Evolutionary conservation across 768 basidiomycete species (phyloP).

Genomic region (Naganishia friedmannii): DNA sequence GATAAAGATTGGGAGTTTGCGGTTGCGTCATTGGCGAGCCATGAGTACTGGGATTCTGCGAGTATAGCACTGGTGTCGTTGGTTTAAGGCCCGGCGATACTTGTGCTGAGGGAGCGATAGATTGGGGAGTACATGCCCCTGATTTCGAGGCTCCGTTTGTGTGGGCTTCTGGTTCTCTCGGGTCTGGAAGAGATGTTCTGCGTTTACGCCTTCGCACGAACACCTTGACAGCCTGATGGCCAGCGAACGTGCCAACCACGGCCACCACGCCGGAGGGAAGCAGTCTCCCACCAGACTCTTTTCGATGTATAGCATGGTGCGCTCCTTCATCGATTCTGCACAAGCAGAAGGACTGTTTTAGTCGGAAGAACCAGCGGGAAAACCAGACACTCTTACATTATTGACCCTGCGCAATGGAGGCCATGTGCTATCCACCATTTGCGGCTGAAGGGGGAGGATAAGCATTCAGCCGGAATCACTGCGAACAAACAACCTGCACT

Average conservation of each 20-base stretch:
- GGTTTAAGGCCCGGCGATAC: conserved; percentile 18
- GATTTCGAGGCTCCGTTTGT: neutral
- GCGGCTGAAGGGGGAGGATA: conserved; percentile 60
- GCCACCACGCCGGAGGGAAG: conserved; percentile 87
- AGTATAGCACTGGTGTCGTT: conserved; percentile 6
- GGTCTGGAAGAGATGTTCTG: neutral
- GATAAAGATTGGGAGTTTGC: conserved; percentile 32
- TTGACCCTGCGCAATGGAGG: conserved; percentile 77
- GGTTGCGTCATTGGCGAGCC: conserved; percentile 25
- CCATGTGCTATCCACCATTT: conserved; percentile 99
- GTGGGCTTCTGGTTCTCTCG: neutral
- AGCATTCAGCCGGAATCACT: neutral
- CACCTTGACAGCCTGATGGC: conserved; percentile 88
- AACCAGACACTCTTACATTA: conserved; percentile 56
- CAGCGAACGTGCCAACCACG: conserved; percentile 84
- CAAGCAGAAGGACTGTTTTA: conserved; percentile 9
- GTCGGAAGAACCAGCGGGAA: neutral
- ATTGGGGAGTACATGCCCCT: conserved; percentile 6
- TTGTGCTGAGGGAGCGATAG: conserved; percentile 5
- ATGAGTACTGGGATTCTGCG: conserved; percentile 18
- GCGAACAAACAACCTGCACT: conserved; percentile 23
- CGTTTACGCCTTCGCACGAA: conserved; percentile 58
- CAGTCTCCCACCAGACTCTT: conserved; percentile 77
- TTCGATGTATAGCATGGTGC: conserved; percentile 74
- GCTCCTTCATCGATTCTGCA: conserved; percentile 75